Base-by-base conservation (phyloP, 2,329 filamentous ascomycete genomes). In the Trichoderma asperellum region DNA sequence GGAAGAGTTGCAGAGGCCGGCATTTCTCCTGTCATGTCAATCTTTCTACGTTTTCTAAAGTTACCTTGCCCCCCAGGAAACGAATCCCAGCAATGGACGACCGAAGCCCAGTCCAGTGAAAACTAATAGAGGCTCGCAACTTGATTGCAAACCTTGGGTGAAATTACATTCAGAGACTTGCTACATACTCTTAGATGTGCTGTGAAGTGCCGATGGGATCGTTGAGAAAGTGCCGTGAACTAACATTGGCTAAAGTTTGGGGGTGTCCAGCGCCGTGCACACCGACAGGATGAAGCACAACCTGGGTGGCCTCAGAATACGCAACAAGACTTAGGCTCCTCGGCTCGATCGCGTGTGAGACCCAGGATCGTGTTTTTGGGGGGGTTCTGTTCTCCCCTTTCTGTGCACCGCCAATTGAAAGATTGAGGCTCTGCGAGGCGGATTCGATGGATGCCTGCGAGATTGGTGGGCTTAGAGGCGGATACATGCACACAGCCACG, bases 401-500 rank as follows among this genome's bases (percentile, higher is more conserved):
- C 49, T 49, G 2, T 21, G 8, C 12, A 47, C 34, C 27, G 11
- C n/a, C 63, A 57, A 57, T 66, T 58, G 55, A 53, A 37, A 37
- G 37, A 27, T 24, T 66, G 63, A 66, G 63, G 63, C 63, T 66
- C 63, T 66, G 32, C 35, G 16, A 12, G 37, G 47, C 16, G 43
- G 47, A 53, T n/a, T 55, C 60, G 24, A 16, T 55, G 24, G n/a
- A 62, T 61, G 43, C 29, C 29, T 35, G 61, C 58, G 37, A 43
- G 40, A 16, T 43, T 43, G 18, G 40, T 49, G 63, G 53, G 37
- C 52, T 57, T 57, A 43, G 63, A 58, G 56, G n/a, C 56, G 37
- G 24, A 52, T 43, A n/a, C 18, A n/a, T 43, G 40, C 40, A 66
- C 62, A 66, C 63, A 66, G 53, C 63, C 63, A 58, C 63, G 21